Evolutionary conservation across 768 basidiomycete species (phyloP), one percentile per base, ranked within the genome.

Genomic region (Phanerochaete carnosa): DNA sequence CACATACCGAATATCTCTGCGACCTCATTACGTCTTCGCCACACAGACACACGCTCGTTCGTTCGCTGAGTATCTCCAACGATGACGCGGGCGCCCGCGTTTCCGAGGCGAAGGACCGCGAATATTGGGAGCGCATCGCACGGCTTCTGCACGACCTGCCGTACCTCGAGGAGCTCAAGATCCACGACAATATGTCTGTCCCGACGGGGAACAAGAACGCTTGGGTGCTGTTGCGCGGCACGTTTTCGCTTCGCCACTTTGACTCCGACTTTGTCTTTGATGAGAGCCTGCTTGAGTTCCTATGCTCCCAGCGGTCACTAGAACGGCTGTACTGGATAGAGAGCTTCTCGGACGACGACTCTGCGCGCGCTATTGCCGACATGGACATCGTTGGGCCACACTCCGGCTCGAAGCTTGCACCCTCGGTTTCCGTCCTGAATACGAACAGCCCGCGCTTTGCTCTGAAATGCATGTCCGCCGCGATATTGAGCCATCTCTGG

Each of bases 211-310:
- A 64, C 35, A 49, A 56, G 12, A 64, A 62, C 53, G 57, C 63
- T 7, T 64, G 63, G 63, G 57, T 66, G 28, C 52, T 66, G 11
- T 43, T 45, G 16, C 16, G 51, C 23, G 56, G 63, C 57, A 56
- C 65, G 2, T 66, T 66, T 46, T 57, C 59, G 2, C 55, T 64
- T 16, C 50, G 29, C 16, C 61, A 64, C 32, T 56, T 64, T 26
- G 58, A 57, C 47, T 62, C 45, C 52, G 64, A 64, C 55, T 66
- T 66, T 32, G 63, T 47, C 52, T 60, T 64, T 23, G 65, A 66
- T 30, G 35, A 5, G 22, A 16, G 45, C 49, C 60, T 64, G 9
- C 39, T 59, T 6, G 12, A 25, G 11, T 66, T 66, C 55, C 55
- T 66, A 29, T 30, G 58, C 32, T 45, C 60, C 2, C 65, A 66